Base-by-base conservation (phyloP, 768 basidiomycete genomes). In the Lyophyllum shimeji region DNA sequence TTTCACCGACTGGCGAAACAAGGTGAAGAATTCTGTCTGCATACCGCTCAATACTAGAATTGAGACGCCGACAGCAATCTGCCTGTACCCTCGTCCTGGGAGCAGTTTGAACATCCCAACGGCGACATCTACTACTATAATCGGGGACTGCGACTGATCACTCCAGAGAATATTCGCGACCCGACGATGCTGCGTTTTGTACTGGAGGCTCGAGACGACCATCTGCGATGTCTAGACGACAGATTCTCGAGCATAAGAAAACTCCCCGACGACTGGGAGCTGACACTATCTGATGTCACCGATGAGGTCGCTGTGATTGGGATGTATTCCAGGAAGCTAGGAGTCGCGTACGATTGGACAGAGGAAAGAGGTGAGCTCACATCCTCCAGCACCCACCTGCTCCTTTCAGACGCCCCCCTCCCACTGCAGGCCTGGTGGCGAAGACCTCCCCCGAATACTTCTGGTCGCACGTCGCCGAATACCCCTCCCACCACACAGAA, bases 41-140 rank as follows among this genome's bases (percentile, higher is more conserved):
- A 12, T 46, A 34, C 17, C 31, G 50, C 57, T 7, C 24, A 17
- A 13, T 20, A 3, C 31, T 47, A 11, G 52, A 13, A 20, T 31
- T 50, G 39, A 53, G 24, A 24, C 29, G 21, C 9, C 48, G 9
- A 43, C 50, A 64, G 61, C 3, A 48, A 40, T 31, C 52, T 51
- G 11, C 49, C 55, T 12, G 39, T 65, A 5, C 65, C 65, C 15
- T 23, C n/a, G 7, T 39, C 58, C 25, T 81, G 79, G 79, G 63
- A 66, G 43, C 65, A 65, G 52, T 69, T 67, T 53, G 37, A 65
- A 43, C 77, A 80, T 56, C 75, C 78, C n/a, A 78, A 77, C 58
- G 75, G 74, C 63, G 76, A 77, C 65, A 59, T 72, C 43, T 80
- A 80, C 61, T 80, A 69, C 64, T 73, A 73, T 63, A 68, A 79